Base-by-base conservation (phyloP, 2,329 filamentous ascomycete species). In the Teratosphaeria gauchensis region DNA sequence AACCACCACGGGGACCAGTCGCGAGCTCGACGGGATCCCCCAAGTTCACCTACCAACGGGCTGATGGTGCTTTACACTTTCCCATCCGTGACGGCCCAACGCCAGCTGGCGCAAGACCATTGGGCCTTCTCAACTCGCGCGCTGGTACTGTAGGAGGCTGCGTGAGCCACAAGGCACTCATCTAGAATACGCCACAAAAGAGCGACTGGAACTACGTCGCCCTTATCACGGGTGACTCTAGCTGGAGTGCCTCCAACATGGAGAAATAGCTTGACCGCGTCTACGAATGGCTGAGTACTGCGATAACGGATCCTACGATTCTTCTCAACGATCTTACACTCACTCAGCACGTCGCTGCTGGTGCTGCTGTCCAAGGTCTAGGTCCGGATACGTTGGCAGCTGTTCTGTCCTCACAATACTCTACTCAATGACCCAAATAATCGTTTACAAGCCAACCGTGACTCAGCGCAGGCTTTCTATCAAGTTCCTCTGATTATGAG, bases 171-270 rank as follows among this genome's bases (percentile, higher is more conserved):
- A 84, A 85, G 48, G 83, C 82, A 3, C 71, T 84, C 46, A 80
- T 87, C 56, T 76, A 79, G 30, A 74, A 85, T 35, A 80, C 83
- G 59, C 83, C 84, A 0, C 62, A 82, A 59, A 75, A 80, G 51
- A 79, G 77, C 28, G 84, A 87, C 69, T 87, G 82, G 72, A 75
- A 84, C 55, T 72, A 80, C 62, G 80, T 87, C 58, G 79, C 78
- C 1, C 69, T 71, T 11, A 67, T 85, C 24, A 87, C 84, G 1
- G 83, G 83, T 3, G 84, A 87, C 63, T 63, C 68, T 1, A 82
- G 81, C 0, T 87, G 84, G 84, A 71, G 74, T 0, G 72, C 82
- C 0, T 68, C 71, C 0, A 82, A 82, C 58, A 86, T 86, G 83
- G 75, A 81, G 59, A 71, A 77, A 59, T 82, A 84, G 69, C 82